A percentile compares a stretch with the other conserved stretches of the same genome.
Conservation (phyloP, 106 monocot genomes). For the Cymbidium sinense region DNA sequence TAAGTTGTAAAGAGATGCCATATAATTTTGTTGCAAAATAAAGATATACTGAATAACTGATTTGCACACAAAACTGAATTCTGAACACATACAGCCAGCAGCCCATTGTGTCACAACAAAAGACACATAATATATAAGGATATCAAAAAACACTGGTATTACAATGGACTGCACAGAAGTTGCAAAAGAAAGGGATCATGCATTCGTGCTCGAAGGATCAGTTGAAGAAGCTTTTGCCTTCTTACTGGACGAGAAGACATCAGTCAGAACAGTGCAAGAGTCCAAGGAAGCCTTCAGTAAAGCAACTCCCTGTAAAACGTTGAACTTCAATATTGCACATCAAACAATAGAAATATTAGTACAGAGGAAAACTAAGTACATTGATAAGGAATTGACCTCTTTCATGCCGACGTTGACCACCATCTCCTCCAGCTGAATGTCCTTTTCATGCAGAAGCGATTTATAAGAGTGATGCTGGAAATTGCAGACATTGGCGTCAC, state of each 20-base stretch:
- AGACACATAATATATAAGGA: no score
- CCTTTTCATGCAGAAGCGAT: slow-evolving; percentile 22
- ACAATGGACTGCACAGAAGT: no score
- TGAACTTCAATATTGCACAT: background rate
- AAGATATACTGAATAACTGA: no score
- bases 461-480: slow-evolving; percentile 19
- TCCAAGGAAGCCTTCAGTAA: slow-evolving; percentile 3
- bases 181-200: no score
- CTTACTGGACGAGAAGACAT: background rate
- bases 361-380: background rate
- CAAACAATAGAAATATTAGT: background rate
- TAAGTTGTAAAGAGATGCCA: no score
- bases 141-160: no score
- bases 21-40: no score
- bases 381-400: slow-evolving; percentile 3
- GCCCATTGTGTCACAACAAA: no score
- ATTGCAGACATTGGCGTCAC: slow-evolving; percentile 28
- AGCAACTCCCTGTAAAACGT: background rate
- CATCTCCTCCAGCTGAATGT: slow-evolving; percentile 17
- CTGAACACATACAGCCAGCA: no score
- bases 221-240: no score
- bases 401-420: slow-evolving; percentile 14
- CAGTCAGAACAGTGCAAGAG: background rate
- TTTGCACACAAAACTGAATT: no score
- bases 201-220: no score